These are phyloP conservation scores for Streptanthus diversifolius DNA, from an alignment of 345 rosid genomes.

Conservation along the genomic window DNA sequence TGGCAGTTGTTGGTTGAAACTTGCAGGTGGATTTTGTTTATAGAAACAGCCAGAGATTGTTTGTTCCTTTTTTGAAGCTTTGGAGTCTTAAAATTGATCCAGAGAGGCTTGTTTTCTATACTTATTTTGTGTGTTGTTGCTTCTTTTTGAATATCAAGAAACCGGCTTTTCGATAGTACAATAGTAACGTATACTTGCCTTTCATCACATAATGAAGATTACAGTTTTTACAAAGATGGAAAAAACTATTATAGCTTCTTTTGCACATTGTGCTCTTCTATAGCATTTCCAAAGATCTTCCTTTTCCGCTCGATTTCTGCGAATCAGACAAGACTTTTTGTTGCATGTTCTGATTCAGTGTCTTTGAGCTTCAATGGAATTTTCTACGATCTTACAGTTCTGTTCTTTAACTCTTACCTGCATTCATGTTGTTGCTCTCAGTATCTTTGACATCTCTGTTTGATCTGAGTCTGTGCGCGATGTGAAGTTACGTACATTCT, in stretches of 20 bases:
- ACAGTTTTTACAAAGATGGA: conserved; percentile 2
- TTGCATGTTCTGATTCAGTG: neutral
- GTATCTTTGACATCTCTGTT: neutral
- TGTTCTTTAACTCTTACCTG: neutral
- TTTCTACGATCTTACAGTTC: neutral
- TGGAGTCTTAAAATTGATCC: conserved; percentile 37
- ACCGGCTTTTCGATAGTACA: conserved; percentile 29
- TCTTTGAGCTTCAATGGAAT: neutral
- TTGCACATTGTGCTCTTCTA: neutral
- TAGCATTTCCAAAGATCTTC: neutral
- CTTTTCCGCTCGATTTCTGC: neutral
- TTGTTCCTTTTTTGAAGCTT: conserved; percentile 37
- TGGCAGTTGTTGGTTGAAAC: conserved; percentile 33
- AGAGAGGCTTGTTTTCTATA: conserved; percentile 48
- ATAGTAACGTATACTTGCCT: conserved; percentile 25
- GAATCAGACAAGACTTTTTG: neutral
- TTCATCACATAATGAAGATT: conserved; percentile 25
- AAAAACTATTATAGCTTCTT: neutral
- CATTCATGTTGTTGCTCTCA: neutral
- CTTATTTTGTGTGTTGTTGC: conserved; percentile 43
- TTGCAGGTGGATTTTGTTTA: conserved; percentile 69
- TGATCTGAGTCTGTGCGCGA: neutral
- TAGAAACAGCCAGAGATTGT: conserved; percentile 44
- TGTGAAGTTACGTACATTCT: neutral
- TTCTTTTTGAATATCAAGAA: conserved; percentile 51